Evolutionary conservation across 371 early-diverging fungal genomes (phyloP).

Genomic region (Mucor ambiguus): DNA sequence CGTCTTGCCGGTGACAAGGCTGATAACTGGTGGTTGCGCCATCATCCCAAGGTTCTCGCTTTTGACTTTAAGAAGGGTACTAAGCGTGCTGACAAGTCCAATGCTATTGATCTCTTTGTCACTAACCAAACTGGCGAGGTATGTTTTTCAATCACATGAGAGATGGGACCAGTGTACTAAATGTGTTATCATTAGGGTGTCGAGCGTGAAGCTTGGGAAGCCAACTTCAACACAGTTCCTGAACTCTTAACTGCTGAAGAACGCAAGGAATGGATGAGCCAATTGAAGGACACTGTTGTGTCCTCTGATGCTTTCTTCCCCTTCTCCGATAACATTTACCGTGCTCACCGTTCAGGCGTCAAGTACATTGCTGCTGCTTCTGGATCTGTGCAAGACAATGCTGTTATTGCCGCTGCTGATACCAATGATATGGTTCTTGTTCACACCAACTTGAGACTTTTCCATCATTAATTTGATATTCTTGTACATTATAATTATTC

Average conservation of each 20-base stretch:
- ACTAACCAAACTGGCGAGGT: constrained; percentile 80
- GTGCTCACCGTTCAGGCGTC: constrained; percentile 88
- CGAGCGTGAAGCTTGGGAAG: constrained; percentile 81
- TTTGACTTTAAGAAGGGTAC: constrained; percentile 84
- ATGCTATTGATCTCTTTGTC: constrained; percentile 96
- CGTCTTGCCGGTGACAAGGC: constrained; percentile 98
- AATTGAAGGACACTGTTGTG: constrained; percentile 77
- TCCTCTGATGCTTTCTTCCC: constrained; percentile 99
- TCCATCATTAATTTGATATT: constrained; percentile 83
- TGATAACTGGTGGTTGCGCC: constrained; percentile 97
- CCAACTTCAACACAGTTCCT: constrained; percentile 82
- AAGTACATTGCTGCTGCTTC: constrained; percentile 88
- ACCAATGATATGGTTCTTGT: constrained; percentile 80
- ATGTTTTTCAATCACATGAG: background rate
- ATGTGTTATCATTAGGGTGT: constrained; percentile 43
- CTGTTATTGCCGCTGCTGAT: constrained; percentile 85
- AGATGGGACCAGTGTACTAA: background rate
- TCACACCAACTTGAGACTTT: constrained; percentile 87
- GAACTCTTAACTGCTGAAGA: constrained; percentile 79
- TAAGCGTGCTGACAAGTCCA: constrained; percentile 95
- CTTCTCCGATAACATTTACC: constrained; percentile 94
- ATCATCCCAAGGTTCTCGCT: constrained; percentile 88
- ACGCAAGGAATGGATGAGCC: constrained; percentile 75
- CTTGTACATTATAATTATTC: background rate
- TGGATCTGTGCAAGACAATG: constrained; percentile 89